Base-by-base conservation (phyloP, 2,329 filamentous ascomycete genomes). In the Colletotrichum sublineola region DNA sequence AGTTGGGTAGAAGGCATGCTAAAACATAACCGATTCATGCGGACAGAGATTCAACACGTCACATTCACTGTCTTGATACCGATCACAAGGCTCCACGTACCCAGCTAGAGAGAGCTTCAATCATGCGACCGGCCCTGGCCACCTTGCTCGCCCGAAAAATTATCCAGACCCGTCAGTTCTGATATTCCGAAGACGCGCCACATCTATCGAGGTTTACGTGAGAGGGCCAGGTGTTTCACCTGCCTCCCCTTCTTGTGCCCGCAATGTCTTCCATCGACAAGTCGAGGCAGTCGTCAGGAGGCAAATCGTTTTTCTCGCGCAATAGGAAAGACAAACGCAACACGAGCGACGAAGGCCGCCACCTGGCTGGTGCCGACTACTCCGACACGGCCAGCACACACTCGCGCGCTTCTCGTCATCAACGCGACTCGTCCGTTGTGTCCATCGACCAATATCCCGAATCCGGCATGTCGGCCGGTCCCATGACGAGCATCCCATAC, bases 401-500 rank as follows among this genome's bases (percentile, higher is more conserved):
- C 75, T 94, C 92, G 78, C 90, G 91, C 79, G 90, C 89, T 71
- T 95, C 94, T 75, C 89, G 93, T 80, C 92, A 96, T 83, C 92
- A 96, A 83, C 89, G 92, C 80, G 92, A 90, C 73, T 92, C 92
- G 7, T 95, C 93, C 48, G 84, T 90, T 75, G 86, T 92, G 75
- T 96, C 93, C 18, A 82, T 94, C 77, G 94, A 96, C 78, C 84
- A 87, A 74, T 89, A 91, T 60, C 86, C 90, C 77, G 92, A 92
- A 61, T 83, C 87, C 73, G 91, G 90, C 71, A 83, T 95, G 73
- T 92, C 90, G 79, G 92, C 94, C 44, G 95, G 94, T 71, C 90
- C 96, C 71, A 94, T 97, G 78, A 94, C 94, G 44, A 92, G 94
- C 38, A 95, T 98, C 75, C 94, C 95, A 42, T 97, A 97, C 84